Base-by-base conservation (phyloP, 2,329 filamentous ascomycete species). In the Colletotrichum plurivorum region DNA sequence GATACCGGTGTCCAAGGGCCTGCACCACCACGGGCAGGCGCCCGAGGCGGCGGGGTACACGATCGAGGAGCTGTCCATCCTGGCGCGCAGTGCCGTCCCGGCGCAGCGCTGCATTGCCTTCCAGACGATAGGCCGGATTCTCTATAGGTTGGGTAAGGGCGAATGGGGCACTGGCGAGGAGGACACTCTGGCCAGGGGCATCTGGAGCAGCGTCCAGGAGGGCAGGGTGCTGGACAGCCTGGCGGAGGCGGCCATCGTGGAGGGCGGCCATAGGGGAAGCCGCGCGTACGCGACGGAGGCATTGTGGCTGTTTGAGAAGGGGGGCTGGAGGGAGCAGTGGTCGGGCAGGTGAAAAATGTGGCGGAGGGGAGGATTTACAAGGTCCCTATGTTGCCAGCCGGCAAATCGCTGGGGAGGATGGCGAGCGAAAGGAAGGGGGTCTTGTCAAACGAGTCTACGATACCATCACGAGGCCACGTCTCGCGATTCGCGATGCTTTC, bases 1-100 rank as follows among this genome's bases (percentile, higher is more conserved):
- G 2, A 90, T 98, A 27, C 93, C 95, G 5, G 89, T 89, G 1
- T 91, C 90, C 13, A 89, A 92, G 69, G 96, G 96, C 0, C 86
- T 99, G 15, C 96, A 99, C 79, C 95, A 99, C 79, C 96, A 99
- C 78, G 94, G 93, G 71, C 90, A 95, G 67, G 95, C 95, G 1
- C 96, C 96, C 16, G 94, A 97, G 79, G 94, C 95, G 1, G 96
- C 96, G 0, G 96, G 96, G 0, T 99, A 99, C 80, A 98, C 96
- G 0, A 88, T 99, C 36, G 89, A 90, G 0, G 96, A 99, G 80
- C 85, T 99, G 1, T 91, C 94, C 1, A 89, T 92, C 39, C 86
- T 98, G 2, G 90, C 94, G 5, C 88, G 95, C 41, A 97, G 93
- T 63, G 90, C 91, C 0, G 94, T 97, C 20, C 89, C 96, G 0